Base-by-base conservation (phyloP, 768 basidiomycete genomes). In the Tremella yokohamensis region DNA sequence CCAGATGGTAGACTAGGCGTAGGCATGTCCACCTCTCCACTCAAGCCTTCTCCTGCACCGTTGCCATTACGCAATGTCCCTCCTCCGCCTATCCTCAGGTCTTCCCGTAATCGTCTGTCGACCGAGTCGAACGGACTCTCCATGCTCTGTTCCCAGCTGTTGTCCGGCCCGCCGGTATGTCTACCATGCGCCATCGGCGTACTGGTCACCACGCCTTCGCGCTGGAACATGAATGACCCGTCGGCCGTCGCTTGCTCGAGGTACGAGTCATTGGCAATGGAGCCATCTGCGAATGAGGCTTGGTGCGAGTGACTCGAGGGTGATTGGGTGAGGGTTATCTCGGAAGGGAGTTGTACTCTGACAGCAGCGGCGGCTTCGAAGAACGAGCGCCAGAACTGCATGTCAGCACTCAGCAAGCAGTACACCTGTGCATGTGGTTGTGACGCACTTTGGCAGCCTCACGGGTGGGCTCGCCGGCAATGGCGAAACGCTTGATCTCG, bases 301-400 rank as follows among this genome's bases (percentile, higher is more conserved):
- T 52, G 26, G 22, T 52, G 24, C 18, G 51, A 34, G 15, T n/a
- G 16, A 26, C 18, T 25, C 11, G 51, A 52, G 37, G 51, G 34
- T 8, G 42, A 45, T 45, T 18, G 22, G n/a, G 42, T 45, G 29
- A 34, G 29, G n/a, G 42, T 18, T 84, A 85, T 48, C 85, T 89
- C 34, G 81, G 84, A 24, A 29, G 51, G 38, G 1, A 84, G 84
- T 3, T 87, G 85, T 44, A 92, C 87, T 40, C 86, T 84, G 25
- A 91, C 87, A 66, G 90, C 86, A 2, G 94, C 93, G 8, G 92
- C 90, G 58, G 88, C 84, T 70, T 97, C 92, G 72, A 92, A 97
- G 81, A 99, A 98, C 0, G 89, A 87, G 3, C 86, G 87, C 93
- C 94, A 98, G 75, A 97, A 97, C 93, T 94, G 67, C 22, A 25